Percentiles rank a stretch among this genome's conserved stretches.
These are phyloP conservation scores for Schizochytrium sp. DNA, from an alignment of 108 stramenopile genomes.

Conservation along the genomic window DNA sequence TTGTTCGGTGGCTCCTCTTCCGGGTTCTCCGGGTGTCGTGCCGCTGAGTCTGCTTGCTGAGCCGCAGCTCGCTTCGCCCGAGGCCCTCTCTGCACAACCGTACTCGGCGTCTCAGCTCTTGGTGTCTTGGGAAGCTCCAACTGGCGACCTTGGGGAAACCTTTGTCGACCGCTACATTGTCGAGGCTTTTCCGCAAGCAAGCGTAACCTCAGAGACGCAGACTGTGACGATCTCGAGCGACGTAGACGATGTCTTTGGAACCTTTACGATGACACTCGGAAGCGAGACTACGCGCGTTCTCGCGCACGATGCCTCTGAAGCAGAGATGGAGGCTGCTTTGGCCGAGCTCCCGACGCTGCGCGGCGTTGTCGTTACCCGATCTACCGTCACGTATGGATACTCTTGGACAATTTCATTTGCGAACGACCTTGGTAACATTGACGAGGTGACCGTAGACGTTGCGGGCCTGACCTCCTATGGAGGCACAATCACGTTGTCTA, in stretches of 20 bases:
- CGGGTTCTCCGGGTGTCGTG: not conserved
- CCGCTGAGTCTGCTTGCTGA: not conserved
- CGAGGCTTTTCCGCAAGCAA: not conserved
- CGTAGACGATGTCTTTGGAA: not conserved
- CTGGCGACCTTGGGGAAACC: not conserved
- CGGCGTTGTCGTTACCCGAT: not conserved
- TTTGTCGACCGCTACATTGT: not conserved
- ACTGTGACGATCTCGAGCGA: not conserved
- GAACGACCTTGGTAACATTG: not conserved
- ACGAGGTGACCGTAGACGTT: not conserved
- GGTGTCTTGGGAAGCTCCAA: not conserved
- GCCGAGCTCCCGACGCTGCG: not conserved
- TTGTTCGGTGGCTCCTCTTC: not conserved
- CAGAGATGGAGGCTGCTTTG: slow-evolving; percentile 11
- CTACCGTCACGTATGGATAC: not conserved
- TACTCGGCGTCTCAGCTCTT: slow-evolving; percentile 10
- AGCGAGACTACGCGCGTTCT: not conserved
- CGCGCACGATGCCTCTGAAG: slow-evolving; percentile 20
- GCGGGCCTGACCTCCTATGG: not conserved
- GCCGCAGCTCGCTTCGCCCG: not conserved
- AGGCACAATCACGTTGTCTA: not conserved
- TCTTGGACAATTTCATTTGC: slow-evolving; percentile 14
- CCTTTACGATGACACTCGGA: not conserved
- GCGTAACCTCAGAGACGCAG: not conserved
- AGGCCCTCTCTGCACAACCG: not conserved